phyloP scores from a whole-genome alignment of 805 yeast genomes.

The Schwanniomyces vanrijiae region DNA sequence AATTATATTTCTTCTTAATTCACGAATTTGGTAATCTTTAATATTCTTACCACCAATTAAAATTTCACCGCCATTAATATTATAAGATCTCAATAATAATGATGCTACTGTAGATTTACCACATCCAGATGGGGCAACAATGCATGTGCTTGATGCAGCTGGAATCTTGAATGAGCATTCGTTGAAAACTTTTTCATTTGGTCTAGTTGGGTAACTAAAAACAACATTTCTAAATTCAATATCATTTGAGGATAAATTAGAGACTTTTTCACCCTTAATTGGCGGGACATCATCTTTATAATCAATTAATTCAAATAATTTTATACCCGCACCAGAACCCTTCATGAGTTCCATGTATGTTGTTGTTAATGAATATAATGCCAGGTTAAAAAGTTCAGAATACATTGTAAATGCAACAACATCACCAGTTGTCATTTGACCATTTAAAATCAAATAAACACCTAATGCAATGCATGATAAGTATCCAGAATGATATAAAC shows the following conservation, averaged over 20 bases:
- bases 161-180: slow-evolving; percentile 38
- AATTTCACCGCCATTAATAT: slow-evolving; percentile 48
- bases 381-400: slow-evolving; percentile 44
- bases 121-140: slow-evolving; percentile 60
- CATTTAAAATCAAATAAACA: slow-evolving; percentile 40
- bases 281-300: slow-evolving; percentile 36
- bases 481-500: slow-evolving; percentile 43
- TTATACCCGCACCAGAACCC: slow-evolving; percentile 48
- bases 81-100: slow-evolving; percentile 52
- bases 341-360: slow-evolving; percentile 48
- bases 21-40: slow-evolving; percentile 46
- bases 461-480: slow-evolving; percentile 44
- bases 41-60: slow-evolving; percentile 54
- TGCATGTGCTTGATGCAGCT: slow-evolving; percentile 38
- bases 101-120: slow-evolving; percentile 63
- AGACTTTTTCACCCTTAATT: slow-evolving; percentile 30
- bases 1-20: slow-evolving; percentile 47
- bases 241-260: slow-evolving; percentile 22
- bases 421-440: slow-evolving; percentile 48
- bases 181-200: slow-evolving; percentile 33
- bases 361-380: slow-evolving; percentile 44
- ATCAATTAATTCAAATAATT: slow-evolving; percentile 43
- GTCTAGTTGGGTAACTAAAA: slow-evolving; percentile 43
- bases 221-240: slow-evolving; percentile 39
- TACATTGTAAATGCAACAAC: slow-evolving; percentile 48